Evolutionary conservation across 2,329 filamentous ascomycete species (phyloP).

Genomic region (Apiospora hydei): DNA sequence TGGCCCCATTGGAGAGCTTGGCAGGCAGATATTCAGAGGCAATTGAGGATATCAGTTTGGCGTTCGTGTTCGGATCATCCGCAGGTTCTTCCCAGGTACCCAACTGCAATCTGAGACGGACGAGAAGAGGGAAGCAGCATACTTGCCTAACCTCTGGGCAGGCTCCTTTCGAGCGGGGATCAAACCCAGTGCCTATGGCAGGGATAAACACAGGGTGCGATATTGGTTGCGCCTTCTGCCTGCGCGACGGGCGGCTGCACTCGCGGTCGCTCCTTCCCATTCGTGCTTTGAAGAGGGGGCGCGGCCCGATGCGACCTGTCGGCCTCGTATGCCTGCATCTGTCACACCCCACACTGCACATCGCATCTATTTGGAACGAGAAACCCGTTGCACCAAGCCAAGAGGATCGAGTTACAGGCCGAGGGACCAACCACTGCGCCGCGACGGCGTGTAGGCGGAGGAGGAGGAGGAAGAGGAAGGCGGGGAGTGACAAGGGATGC

Average conservation of each 20-base stretch:
- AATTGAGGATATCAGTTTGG: not conserved
- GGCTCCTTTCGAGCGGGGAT: not conserved
- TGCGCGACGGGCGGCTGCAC: not conserved
- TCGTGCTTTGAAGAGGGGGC: not conserved
- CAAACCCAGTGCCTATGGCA: not conserved
- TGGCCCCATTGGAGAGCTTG: not conserved
- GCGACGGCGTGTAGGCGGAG: no score
- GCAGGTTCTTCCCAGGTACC: no score
- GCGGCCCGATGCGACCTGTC: not conserved
- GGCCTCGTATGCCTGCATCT: not conserved
- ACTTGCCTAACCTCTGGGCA: no score
- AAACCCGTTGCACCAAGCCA: no score
- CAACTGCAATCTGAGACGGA: no score
- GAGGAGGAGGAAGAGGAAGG: no score
- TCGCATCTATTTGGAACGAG: not conserved
- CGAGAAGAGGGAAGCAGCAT: no score
- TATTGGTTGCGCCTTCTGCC: not conserved
- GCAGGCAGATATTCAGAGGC: no score
- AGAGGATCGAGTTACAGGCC: no score
- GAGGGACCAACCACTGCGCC: conserved; percentile 20
- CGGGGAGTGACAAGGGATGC: not conserved
- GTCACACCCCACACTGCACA: not conserved
- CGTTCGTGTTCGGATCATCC: not conserved
- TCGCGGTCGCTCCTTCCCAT: not conserved
- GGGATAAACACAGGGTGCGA: no score